phyloP scores from a whole-genome alignment of 768 basidiomycete species.

The Exsudoporus frostii region DNA sequence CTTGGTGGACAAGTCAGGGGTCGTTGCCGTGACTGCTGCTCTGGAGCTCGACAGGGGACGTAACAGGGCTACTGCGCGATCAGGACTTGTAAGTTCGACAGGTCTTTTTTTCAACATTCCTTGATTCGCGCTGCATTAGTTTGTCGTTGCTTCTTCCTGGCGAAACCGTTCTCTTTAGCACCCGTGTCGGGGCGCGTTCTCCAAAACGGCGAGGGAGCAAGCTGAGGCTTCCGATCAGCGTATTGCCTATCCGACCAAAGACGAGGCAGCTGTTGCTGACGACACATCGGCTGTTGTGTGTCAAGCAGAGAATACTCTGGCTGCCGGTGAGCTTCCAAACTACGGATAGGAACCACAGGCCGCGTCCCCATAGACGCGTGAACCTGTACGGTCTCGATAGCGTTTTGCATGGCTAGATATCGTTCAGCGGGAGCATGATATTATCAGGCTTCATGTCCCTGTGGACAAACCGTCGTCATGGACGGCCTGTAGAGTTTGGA shows the following conservation, averaged over 20 bases:
- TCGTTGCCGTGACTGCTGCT: conserved; percentile 34
- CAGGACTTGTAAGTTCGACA: conserved; percentile 43
- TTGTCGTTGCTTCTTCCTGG: conserved; percentile 39
- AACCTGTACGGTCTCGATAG: too few relatives aligned
- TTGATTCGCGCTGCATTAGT: conserved; percentile 22
- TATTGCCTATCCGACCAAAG: conserved; percentile 47
- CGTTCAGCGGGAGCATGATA: too few relatives aligned
- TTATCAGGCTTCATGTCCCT: too few relatives aligned
- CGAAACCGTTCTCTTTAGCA: conserved; percentile 50
- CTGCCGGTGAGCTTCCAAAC: too few relatives aligned
- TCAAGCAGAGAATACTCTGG: conserved; percentile 53
- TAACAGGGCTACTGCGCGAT: conserved; percentile 36
- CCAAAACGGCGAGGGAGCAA: conserved; percentile 56
- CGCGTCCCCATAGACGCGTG: too few relatives aligned
- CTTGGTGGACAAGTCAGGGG: conserved; percentile 34
- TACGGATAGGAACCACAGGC: too few relatives aligned
- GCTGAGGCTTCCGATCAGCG: conserved; percentile 49
- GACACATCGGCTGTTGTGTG: conserved; percentile 51
- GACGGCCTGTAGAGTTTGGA: too few relatives aligned
- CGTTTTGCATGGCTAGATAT: too few relatives aligned
- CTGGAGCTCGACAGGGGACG: conserved; percentile 47
- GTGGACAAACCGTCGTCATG: too few relatives aligned
- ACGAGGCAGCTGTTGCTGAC: conserved; percentile 56
- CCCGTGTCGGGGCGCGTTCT: conserved; percentile 51
- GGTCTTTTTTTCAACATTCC: neutral